A percentile compares a stretch with the other conserved stretches of the same genome.
phyloP scores from a whole-genome alignment of 805 yeast species.

The Lachancea meyersii region DNA sequence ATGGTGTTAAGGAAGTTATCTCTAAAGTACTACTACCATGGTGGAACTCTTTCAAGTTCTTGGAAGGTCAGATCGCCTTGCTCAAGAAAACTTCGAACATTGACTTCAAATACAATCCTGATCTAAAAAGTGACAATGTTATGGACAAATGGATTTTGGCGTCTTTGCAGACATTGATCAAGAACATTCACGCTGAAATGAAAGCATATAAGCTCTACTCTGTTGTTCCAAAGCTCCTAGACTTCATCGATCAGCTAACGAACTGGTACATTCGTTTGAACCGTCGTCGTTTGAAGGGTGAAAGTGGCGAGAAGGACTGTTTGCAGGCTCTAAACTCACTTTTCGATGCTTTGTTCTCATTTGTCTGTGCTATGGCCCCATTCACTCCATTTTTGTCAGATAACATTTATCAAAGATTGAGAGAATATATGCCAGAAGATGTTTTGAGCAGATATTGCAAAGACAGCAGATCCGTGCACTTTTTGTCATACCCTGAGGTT shows the following conservation, averaged over 20 bases:
- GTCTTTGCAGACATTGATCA: constrained; percentile 85
- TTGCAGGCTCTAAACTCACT: constrained; percentile 82
- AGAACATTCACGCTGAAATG: constrained; percentile 88
- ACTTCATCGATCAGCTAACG: constrained; percentile 88
- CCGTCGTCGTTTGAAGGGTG: constrained; percentile 97
- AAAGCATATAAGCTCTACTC: constrained; percentile 82
- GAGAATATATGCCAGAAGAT: constrained; percentile 52
- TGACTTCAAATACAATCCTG: constrained; percentile 68
- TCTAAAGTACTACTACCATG: constrained; percentile 94
- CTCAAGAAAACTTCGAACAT: constrained; percentile 66
- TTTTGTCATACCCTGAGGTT: constrained; percentile 82
- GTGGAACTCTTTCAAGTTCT: constrained; percentile 97
- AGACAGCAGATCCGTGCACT: constrained; percentile 84
- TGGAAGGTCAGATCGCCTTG: constrained; percentile 87
- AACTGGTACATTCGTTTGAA: constrained; percentile 99
- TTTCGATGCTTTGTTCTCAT: constrained; percentile 81
- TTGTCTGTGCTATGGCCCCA: constrained; percentile 96
- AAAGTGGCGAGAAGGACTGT: constrained; percentile 79
- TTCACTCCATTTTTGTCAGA: constrained; percentile 96
- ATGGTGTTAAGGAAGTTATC: constrained; percentile 97
- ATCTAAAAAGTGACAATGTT: constrained; percentile 66
- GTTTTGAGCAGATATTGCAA: constrained; percentile 45
- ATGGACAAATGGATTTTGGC: constrained; percentile 98
- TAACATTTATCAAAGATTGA: constrained; percentile 73
- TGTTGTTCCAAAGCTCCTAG: constrained; percentile 87